These are phyloP conservation scores for Stramenopiles sp. DNA, from an alignment of 352 stramenopile species.

Conservation along the genomic window DNA sequence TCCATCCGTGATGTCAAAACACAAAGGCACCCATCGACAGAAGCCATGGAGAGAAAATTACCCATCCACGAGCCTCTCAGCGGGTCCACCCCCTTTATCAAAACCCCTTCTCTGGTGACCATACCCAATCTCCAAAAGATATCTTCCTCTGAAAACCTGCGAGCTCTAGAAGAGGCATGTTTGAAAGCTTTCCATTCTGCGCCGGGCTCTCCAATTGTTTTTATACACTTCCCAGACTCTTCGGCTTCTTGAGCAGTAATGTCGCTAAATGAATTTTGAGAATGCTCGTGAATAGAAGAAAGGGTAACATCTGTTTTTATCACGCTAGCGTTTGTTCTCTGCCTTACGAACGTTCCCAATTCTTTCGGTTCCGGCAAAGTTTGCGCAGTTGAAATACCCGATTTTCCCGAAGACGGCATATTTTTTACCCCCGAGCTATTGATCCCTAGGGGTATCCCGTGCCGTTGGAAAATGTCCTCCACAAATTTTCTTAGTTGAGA, in stretches of 20 bases:
- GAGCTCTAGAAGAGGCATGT: background rate
- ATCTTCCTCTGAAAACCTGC: background rate
- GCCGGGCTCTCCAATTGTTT: background rate
- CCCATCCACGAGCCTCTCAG: slow-evolving; percentile 7
- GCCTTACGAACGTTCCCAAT: background rate
- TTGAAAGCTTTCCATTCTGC: background rate
- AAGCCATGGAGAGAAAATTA: background rate
- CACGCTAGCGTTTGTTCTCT: background rate
- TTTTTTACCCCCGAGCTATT: background rate
- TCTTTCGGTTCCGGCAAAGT: background rate
- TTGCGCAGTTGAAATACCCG: background rate
- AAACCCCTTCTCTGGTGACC: background rate
- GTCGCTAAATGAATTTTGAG: no score
- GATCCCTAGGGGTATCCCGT: slow-evolving; percentile 19
- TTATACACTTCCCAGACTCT: background rate
- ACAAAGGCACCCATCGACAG: background rate
- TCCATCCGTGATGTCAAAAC: slow-evolving; percentile 7
- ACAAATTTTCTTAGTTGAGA: slow-evolving; percentile 42
- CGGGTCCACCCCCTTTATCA: slow-evolving; percentile 7
- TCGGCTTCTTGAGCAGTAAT: background rate
- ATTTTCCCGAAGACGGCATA: background rate
- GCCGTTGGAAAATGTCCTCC: slow-evolving; percentile 38
- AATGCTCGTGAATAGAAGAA: background rate
- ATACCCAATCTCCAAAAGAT: background rate
- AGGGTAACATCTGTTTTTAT: background rate